These are phyloP conservation scores for Volvox carteri DNA, from an alignment of 163 green algal genomes.

Conservation along the genomic window DNA sequence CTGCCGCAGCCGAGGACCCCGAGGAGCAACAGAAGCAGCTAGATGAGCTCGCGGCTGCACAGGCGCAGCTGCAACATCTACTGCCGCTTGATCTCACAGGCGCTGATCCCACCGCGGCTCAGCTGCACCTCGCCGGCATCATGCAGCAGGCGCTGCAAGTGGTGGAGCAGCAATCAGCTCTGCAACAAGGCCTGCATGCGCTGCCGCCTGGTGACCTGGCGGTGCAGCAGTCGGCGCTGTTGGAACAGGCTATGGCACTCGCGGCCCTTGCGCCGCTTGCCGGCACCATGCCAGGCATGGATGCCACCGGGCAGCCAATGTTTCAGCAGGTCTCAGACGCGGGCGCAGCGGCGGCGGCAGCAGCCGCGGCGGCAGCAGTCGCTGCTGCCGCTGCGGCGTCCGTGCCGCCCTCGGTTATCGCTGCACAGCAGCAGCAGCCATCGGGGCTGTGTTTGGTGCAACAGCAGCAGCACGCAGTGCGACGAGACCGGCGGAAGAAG, in stretches of 20 bases:
- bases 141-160: slow-evolving; percentile 53
- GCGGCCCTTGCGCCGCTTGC: slow-evolving; percentile 29
- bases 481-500: slow-evolving; percentile 26
- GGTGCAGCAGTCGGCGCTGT: slow-evolving; percentile 19
- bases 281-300: not conserved
- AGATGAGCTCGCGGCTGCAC: slow-evolving; percentile 34
- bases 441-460: not conserved
- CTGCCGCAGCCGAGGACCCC: not conserved
- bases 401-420: not conserved
- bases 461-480: not conserved
- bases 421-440: slow-evolving; percentile 13
- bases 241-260: slow-evolving; percentile 51
- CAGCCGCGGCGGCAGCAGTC: slow-evolving; percentile 31
- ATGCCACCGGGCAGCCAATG: not conserved
- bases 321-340: slow-evolving; percentile 41
- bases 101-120: slow-evolving; percentile 13
- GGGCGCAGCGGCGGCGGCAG: slow-evolving; percentile 16
- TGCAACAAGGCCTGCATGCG: not conserved
- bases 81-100: slow-evolving; percentile 6
- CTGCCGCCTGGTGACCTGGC: slow-evolving; percentile 1
- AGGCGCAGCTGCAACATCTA: slow-evolving; percentile 49
- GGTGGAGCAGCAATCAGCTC: slow-evolving; percentile 34
- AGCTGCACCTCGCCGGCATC: slow-evolving; percentile 33
- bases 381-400: not conserved
- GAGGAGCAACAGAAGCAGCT: slow-evolving; percentile 21